Conservation (phyloP, 257 asterid species). For the Solanum rostratum region DNA sequence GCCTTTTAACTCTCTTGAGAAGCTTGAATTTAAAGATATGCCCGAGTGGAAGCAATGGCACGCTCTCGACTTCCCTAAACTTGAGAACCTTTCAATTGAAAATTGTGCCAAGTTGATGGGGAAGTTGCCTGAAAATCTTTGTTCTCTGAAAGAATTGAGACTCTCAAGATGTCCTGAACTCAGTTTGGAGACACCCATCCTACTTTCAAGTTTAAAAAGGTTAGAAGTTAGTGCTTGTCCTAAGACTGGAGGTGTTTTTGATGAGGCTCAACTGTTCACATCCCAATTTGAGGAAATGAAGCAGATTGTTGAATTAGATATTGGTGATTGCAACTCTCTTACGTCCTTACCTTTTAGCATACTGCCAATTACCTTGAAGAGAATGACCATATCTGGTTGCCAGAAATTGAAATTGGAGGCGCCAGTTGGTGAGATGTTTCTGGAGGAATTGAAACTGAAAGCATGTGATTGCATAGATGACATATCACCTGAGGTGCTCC, state of each 20-base stretch:
- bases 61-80: not conserved
- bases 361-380: not conserved
- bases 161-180: not conserved
- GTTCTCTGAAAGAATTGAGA: not conserved
- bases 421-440: not conserved
- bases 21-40: not conserved
- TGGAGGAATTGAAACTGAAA: rapidly evolving
- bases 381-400: rapidly evolving
- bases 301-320: not conserved
- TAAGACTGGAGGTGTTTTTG: too few relatives aligned
- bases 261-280: not conserved
- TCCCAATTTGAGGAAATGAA: not conserved
- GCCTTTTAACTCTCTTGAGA: not conserved
- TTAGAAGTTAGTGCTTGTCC: too few relatives aligned
- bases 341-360: not conserved
- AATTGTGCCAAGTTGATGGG: not conserved
- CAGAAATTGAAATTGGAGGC: not conserved
- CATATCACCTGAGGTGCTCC: not conserved
- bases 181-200: too few relatives aligned
- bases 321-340: not conserved
- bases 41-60: not conserved
- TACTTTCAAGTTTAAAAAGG: too few relatives aligned
- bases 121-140: not conserved
- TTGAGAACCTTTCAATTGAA: not conserved
- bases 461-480: not conserved